These are phyloP conservation scores for Tuber umbilicatum DNA, from an alignment of 495 filamentous ascomycete species.

Conservation along the genomic window DNA sequence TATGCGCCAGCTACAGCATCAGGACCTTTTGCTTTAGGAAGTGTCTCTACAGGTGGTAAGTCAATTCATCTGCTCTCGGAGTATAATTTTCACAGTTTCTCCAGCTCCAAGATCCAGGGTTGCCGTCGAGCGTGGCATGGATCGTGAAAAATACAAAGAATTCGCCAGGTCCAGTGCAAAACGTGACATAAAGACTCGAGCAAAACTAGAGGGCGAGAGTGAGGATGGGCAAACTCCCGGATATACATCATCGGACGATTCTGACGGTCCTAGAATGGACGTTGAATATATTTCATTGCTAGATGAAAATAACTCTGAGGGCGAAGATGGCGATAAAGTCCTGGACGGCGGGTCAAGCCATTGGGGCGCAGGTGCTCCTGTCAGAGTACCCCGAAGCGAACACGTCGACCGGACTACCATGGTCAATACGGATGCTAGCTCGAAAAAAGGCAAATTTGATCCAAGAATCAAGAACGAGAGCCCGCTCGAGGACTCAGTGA, in stretches of 20 bases:
- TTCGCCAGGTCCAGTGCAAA: background rate
- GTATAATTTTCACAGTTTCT: constrained; percentile 6
- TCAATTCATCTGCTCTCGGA: background rate
- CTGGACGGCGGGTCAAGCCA: background rate
- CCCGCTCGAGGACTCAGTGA: constrained; percentile 33
- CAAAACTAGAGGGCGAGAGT: background rate
- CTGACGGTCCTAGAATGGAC: constrained; percentile 37
- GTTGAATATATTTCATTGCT: constrained; percentile 37
- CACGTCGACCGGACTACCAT: constrained; percentile 30
- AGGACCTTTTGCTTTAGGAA: constrained; percentile 36
- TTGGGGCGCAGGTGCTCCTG: constrained; percentile 37
- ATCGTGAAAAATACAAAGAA: constrained; percentile 6
- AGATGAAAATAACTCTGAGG: constrained; percentile 12
- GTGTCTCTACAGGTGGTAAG: constrained; percentile 22
- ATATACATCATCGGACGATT: constrained; percentile 26
- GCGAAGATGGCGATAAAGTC: constrained; percentile 16
- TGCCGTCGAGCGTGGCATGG: constrained; percentile 30
- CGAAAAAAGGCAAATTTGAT: constrained; percentile 30
- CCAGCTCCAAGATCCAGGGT: constrained; percentile 23
- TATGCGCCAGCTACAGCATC: constrained; percentile 17
- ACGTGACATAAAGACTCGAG: constrained; percentile 4
- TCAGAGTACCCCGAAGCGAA: constrained; percentile 30
- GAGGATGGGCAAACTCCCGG: constrained; percentile 14
- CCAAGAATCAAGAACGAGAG: constrained; percentile 31
- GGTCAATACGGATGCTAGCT: constrained; percentile 31